Evolutionary conservation across 2,329 filamentous ascomycete genomes (phyloP), one percentile per base, ranked within the genome.

Genomic region (Neofusicoccum ribis): DNA sequence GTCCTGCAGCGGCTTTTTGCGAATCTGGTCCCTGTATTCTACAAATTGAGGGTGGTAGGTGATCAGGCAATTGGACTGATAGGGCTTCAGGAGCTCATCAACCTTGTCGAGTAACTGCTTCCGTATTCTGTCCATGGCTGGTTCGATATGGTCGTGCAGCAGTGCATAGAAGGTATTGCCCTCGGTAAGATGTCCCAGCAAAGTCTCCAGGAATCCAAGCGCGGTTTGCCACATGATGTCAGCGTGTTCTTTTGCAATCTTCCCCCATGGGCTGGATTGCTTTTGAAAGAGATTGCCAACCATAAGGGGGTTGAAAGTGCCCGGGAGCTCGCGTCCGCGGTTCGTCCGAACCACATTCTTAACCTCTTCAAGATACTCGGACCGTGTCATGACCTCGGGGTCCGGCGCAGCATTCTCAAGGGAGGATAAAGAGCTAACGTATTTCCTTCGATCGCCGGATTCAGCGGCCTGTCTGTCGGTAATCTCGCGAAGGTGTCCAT

Each of bases 221-320:
- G 77, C 76, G 0, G 71, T 69, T 0, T 68, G 52, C 43, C 76
- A 72, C 39, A 84, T 72, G 0, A 66, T 72, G 3, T 73, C 67
- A 44, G 82, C 73, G 62, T 82, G 80, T 0, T 67, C 49, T 2
- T 49, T 63, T 2, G 74, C 77, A 3, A 84, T 79, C 0, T 64
- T 36, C 47, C 80, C 72, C 88, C 87, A 91, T 0, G 82, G 83
- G 6, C 69, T 63, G 0, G 82, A 86, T 65, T 90, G 87, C 51
- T 88, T 82, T 20, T 76, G 76, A 70, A 91, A 91, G 0, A 91
- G 72, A 23, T 89, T 83, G 0, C 78, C 77, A 0, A 90, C 80
- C 9, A 90, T 76, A 62, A 86, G 71, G 0, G 87, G 83, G 66
- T 88, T 88, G 72, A 87, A 89, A 0, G 79, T 85, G 0, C 88